Percentiles rank a stretch among this genome's conserved stretches.
phyloP scores from a whole-genome alignment of 2,329 filamentous ascomycete genomes.

The Alternaria sp. region DNA sequence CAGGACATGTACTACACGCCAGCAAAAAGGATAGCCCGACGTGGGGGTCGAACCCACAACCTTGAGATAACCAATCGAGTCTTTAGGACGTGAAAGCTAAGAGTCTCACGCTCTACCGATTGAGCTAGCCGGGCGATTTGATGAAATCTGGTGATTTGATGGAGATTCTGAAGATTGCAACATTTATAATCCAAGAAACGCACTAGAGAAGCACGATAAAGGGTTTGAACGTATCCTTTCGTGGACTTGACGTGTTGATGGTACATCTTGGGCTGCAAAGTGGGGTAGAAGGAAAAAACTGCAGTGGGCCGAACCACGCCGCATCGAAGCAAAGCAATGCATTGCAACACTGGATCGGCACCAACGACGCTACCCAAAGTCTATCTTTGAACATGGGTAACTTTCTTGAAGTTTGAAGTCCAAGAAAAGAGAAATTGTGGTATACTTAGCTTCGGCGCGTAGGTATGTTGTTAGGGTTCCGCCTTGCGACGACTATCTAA shows the following conservation, averaged over 20 bases:
- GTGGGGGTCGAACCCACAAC: slow-evolving; percentile 7
- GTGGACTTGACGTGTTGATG: neutral
- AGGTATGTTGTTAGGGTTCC: neutral
- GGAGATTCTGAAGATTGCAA: accelerated
- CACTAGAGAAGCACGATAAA: neutral
- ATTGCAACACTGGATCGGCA: neutral
- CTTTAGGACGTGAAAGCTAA: slow-evolving; percentile 27
- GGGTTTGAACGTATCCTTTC: accelerated
- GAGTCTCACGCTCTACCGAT: slow-evolving; percentile 53
- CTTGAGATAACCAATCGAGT: slow-evolving; percentile 7
- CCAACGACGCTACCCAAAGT: neutral
- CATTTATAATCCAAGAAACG: neutral
- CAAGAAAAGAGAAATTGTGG: neutral
- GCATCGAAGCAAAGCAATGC: neutral
- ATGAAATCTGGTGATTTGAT: neutral
- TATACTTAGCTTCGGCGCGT: neutral
- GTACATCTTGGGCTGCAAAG: neutral
- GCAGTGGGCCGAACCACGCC: neutral
- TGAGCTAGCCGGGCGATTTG: slow-evolving; percentile 32
- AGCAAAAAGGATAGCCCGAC: neutral
- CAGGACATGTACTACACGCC: neutral
- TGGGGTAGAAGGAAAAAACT: neutral
- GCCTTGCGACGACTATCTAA: accelerated
- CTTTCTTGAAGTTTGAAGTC: too few species aligned
- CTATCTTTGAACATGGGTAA: too few species aligned